These are phyloP conservation scores for Leccinum truebloodii DNA, from an alignment of 768 basidiomycete species.

Conservation along the genomic window DNA sequence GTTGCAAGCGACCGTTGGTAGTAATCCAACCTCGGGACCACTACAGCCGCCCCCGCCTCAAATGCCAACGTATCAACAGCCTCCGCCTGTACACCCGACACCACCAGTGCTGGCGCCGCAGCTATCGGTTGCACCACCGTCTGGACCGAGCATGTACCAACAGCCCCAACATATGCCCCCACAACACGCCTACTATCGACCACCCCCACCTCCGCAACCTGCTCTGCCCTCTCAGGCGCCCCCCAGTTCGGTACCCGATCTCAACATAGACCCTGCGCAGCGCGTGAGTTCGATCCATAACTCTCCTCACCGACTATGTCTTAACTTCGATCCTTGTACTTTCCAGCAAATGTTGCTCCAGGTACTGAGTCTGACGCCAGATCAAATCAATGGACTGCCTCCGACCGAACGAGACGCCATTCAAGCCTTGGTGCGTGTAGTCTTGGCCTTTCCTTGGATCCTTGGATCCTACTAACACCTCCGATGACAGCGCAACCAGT, in stretches of 20 bases:
- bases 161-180: slow-evolving; percentile 33
- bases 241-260: slow-evolving; percentile 36
- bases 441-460: not conserved
- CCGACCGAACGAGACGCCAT: slow-evolving; percentile 79
- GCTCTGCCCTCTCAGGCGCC: slow-evolving; percentile 32
- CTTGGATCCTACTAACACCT: not conserved
- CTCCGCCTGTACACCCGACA: slow-evolving; percentile 34
- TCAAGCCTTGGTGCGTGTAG: slow-evolving; percentile 64
- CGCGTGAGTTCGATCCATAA: slow-evolving; percentile 36
- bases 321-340: not conserved
- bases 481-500: slow-evolving; percentile 34
- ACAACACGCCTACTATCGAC: slow-evolving; percentile 35
- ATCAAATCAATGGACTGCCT: slow-evolving; percentile 81
- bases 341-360: slow-evolving; percentile 79
- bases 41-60: slow-evolving; percentile 35
- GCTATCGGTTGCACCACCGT: slow-evolving; percentile 32
- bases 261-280: slow-evolving; percentile 50
- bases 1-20: slow-evolving; percentile 46
- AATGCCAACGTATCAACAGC: slow-evolving; percentile 31
- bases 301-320: not conserved
- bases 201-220: slow-evolving; percentile 33
- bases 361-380: slow-evolving; percentile 77
- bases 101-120: slow-evolving; percentile 36
- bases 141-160: slow-evolving; percentile 33
- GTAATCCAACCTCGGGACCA: slow-evolving; percentile 28